A percentile compares a stretch with the other conserved stretches of the same genome.
These are phyloP conservation scores for Amoeboaphelidium protococcarum DNA, from an alignment of 371 early-diverging fungal species.

Conservation along the genomic window DNA sequence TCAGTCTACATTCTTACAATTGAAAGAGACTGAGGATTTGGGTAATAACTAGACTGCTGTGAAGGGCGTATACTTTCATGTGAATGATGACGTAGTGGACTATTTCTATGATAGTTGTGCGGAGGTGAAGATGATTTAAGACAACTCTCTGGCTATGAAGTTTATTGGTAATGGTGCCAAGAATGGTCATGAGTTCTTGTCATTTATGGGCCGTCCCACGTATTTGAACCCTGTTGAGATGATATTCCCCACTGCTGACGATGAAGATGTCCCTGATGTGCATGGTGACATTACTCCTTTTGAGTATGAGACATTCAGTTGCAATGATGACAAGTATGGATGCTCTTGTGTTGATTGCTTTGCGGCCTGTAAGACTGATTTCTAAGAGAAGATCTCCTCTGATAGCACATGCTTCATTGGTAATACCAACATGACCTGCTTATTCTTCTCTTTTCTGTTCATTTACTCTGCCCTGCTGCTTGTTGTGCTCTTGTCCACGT, in stretches of 20 bases:
- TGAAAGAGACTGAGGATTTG: slow-evolving; percentile 15
- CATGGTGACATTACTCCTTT: slow-evolving; percentile 9
- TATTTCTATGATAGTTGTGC: slow-evolving; percentile 43
- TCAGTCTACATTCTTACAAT: slow-evolving; percentile 38
- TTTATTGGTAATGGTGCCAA: slow-evolving; percentile 44
- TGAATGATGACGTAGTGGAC: slow-evolving; percentile 24
- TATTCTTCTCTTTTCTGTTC: slow-evolving; percentile 24
- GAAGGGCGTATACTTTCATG: slow-evolving; percentile 24
- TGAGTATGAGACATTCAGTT: slow-evolving; percentile 17
- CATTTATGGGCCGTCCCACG: slow-evolving; percentile 23
- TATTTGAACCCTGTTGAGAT: neutral
- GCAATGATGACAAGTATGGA: slow-evolving; percentile 26
- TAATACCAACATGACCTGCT: slow-evolving; percentile 19
- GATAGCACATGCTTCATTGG: slow-evolving; percentile 17
- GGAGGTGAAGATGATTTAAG: slow-evolving; percentile 37
- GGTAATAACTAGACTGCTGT: slow-evolving; percentile 15
- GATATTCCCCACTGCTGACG: neutral
- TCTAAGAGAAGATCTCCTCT: slow-evolving; percentile 19
- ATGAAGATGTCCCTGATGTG: neutral
- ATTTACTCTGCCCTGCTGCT: slow-evolving; percentile 19
- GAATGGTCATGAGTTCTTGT: slow-evolving; percentile 31
- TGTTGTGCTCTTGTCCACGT: slow-evolving; percentile 1
- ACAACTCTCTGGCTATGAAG: slow-evolving; percentile 40
- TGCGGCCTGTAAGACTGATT: slow-evolving; percentile 18
- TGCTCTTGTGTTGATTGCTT: slow-evolving; percentile 48